A percentile compares a stretch with the other conserved stretches of the same genome.
Conservation (phyloP, 2,329 filamentous ascomycete genomes). For the Fusarium sp. region DNA sequence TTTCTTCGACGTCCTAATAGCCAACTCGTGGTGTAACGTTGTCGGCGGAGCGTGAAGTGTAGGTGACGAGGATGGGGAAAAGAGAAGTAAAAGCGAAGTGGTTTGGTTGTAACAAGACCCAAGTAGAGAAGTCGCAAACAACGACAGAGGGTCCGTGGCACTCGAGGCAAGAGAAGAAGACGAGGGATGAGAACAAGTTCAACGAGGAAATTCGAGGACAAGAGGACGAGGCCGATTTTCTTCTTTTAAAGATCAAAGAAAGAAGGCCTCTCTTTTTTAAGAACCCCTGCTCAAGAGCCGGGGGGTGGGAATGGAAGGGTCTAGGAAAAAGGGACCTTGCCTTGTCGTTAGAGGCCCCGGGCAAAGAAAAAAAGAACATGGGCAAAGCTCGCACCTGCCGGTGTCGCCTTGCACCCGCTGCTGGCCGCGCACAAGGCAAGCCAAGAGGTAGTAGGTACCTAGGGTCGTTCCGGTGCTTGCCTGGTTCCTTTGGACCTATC, state of each 20-base stretch:
- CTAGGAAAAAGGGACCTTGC: conserved; percentile 1
- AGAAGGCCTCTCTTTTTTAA: conserved; percentile 20
- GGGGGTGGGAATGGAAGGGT: conserved; percentile 16
- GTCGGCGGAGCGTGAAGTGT: not conserved
- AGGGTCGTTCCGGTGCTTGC: not conserved
- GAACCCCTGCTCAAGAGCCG: conserved; percentile 8
- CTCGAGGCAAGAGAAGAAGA: conserved; percentile 8
- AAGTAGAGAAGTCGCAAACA: conserved; percentile 4
- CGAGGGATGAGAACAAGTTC: not conserved
- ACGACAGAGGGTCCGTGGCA: not conserved
- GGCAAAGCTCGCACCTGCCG: conserved; percentile 32
- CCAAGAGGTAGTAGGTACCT: not conserved
- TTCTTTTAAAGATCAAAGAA: conserved; percentile 19
- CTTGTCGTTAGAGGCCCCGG: conserved; percentile 25
- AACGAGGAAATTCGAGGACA: conserved; percentile 1
- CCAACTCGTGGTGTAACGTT: not conserved
- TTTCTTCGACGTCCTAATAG: not conserved
- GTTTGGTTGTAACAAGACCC: not conserved
- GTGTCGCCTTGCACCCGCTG: conserved; percentile 28
- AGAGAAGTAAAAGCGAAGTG: not conserved
- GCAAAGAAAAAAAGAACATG: conserved; percentile 11
- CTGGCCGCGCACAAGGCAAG: conserved; percentile 10
- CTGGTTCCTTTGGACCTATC: conserved; percentile 13
- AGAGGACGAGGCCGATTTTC: not conserved
- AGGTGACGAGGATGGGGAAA: not conserved